Evolutionary conservation across 2,329 filamentous ascomycete genomes (phyloP), one percentile per base, ranked within the genome.

Genomic region (Colletotrichum sp.): DNA sequence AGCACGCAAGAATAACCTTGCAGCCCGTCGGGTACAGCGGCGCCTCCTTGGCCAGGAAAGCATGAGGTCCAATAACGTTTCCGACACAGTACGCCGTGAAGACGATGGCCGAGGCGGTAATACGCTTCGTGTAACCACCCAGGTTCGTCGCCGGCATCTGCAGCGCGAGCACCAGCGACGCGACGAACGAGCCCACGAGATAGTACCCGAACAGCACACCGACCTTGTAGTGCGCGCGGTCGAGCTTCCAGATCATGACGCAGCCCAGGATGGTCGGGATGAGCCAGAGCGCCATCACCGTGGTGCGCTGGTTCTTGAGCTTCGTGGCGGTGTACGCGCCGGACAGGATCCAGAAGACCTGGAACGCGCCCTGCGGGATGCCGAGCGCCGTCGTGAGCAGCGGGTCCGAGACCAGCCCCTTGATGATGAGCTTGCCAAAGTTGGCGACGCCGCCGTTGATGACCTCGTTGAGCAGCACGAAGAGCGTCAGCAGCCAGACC

Each of bases 401-500:
- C 3, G 79, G 76, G 29, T 75, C 76, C 65, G 79, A 80, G 9
- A 81, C 82, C 65, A 83, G 80, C 2, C 78, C 80, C 57, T 80
- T 79, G 64, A 83, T 76, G 67, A 83, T 81, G 70, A 83, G 77
- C 73, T 75, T 75, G 66, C 70, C 66, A 38, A 75, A 75, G 61
- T 70, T 75, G 61, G 73, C 70, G 68, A 90, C 90, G 0, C 89
- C 89, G 5, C 87, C 87, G 63, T 86, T 90, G 75, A 90, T 85
- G 3, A 84, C 64, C 72, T 80, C 64, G 76, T 79, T 78, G 78
- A 83, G 76, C 75, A 86, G 82, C 1, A 88, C 86, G 80, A 88
- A 85, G 33, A 90, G 75, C 71, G 90, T 90, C 7, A 92, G 77
- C 18, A 91, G 83, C 89, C 90, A 92, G 0, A 89, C 90, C 80